These are phyloP conservation scores for Erodium chrysanthum DNA, from an alignment of 441 rosid species.

Conservation along the genomic window DNA sequence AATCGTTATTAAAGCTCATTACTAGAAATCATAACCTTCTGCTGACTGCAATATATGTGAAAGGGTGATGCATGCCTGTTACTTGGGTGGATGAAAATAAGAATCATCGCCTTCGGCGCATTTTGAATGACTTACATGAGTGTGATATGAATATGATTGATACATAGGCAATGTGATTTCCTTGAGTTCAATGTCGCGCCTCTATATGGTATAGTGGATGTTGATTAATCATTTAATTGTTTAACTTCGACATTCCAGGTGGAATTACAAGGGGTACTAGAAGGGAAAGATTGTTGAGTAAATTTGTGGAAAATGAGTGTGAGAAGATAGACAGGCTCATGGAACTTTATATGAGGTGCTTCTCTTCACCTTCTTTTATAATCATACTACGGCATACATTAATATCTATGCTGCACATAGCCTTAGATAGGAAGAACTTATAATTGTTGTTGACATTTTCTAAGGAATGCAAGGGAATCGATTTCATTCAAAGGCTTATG, in stretches of 20 bases:
- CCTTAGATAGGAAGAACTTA: neutral
- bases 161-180: neutral
- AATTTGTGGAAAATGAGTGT: constrained; percentile 80
- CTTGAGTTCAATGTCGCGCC: neutral
- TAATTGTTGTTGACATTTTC: neutral
- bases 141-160: too few species aligned
- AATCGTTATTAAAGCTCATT: too few species aligned
- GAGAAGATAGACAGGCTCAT: constrained; percentile 95
- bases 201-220: neutral
- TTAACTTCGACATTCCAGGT: constrained; percentile 33
- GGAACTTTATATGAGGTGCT: constrained; percentile 78
- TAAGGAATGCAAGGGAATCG: neutral
- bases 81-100: too few species aligned
- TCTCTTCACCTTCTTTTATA: neutral
- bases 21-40: too few species aligned
- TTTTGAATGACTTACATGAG: too few species aligned
- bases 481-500: neutral
- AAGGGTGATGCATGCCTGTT: too few species aligned
- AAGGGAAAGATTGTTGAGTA: constrained; percentile 80
- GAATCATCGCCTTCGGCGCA: too few species aligned
- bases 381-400: neutral
- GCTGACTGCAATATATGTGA: too few species aligned
- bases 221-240: neutral
- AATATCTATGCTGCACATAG: neutral
- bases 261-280: constrained; percentile 85